Conservation (phyloP, 192 early-diverging fungal species). For the Gonapodya prolifera region DNA sequence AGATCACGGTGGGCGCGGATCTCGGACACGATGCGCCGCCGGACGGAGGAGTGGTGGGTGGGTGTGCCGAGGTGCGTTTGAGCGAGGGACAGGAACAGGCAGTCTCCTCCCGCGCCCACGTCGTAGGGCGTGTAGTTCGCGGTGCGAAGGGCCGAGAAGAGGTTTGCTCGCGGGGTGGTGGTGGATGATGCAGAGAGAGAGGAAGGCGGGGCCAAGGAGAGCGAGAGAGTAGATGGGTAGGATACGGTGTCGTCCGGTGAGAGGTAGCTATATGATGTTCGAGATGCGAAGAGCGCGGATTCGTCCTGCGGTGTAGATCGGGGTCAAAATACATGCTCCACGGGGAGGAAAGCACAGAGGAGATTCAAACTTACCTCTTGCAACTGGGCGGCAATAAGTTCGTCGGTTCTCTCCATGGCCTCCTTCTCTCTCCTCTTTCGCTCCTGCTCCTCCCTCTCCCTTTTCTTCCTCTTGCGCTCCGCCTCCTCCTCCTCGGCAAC, state of each 20-base stretch:
- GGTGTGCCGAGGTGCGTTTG: neutral
- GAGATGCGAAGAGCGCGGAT: neutral
- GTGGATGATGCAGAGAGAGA: neutral
- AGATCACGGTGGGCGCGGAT: neutral
- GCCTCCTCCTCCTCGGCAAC: neutral
- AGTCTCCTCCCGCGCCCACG: conserved; percentile 1
- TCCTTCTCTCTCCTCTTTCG: neutral
- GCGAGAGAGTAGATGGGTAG: neutral
- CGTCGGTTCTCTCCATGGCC: neutral
- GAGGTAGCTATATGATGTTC: neutral
- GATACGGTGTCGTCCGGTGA: neutral
- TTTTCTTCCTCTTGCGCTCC: neutral
- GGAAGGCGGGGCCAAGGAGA: neutral
- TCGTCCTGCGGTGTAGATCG: neutral
- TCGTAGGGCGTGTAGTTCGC: neutral
- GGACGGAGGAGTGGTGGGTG: neutral
- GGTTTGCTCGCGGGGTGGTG: neutral
- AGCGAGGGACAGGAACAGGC: neutral
- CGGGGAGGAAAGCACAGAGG: neutral
- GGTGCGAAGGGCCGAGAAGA: neutral
- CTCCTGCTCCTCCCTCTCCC: neutral
- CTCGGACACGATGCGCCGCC: neutral
- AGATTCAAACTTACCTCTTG: neutral
- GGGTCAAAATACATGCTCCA: neutral
- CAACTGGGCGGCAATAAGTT: neutral